These are phyloP conservation scores for Sphaerostilbella broomeana DNA, from an alignment of 2,329 filamentous ascomycete genomes.

Conservation along the genomic window DNA sequence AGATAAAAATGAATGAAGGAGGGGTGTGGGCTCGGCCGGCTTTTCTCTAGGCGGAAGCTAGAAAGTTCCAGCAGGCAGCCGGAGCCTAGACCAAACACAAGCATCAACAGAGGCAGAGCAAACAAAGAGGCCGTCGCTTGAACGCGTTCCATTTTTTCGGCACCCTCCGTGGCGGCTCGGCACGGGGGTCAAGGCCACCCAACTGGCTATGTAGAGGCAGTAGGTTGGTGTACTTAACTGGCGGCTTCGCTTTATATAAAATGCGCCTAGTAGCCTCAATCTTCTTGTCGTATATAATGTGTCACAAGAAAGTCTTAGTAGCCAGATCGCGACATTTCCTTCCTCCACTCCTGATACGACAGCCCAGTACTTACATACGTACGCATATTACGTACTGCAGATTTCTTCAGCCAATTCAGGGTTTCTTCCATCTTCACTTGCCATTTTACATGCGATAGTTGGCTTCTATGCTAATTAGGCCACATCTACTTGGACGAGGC, in stretches of 20 bases:
- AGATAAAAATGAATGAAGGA: no score
- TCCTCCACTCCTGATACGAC: background rate
- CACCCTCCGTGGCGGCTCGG: conserved; percentile 9
- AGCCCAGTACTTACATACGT: background rate
- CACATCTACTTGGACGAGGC: no score
- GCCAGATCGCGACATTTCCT: background rate
- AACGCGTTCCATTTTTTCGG: conserved; percentile 3
- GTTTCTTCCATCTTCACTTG: background rate
- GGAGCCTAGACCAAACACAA: background rate
- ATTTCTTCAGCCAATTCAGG: background rate
- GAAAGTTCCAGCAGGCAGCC: no score
- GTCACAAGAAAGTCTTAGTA: background rate
- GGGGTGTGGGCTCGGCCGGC: background rate
- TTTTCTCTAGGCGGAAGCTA: background rate
- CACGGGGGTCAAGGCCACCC: conserved; percentile 5
- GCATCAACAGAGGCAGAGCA: background rate
- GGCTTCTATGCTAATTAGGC: no score
- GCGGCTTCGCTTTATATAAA: no score
- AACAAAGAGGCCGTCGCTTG: background rate
- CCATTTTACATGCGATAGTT: background rate
- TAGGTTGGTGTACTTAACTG: no score
- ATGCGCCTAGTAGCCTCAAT: background rate
- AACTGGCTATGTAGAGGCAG: no score
- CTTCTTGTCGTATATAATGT: background rate
- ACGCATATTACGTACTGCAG: background rate